These are phyloP conservation scores for Fagus sylvatica DNA, from an alignment of 306 rosid genomes.

Conservation along the genomic window DNA sequence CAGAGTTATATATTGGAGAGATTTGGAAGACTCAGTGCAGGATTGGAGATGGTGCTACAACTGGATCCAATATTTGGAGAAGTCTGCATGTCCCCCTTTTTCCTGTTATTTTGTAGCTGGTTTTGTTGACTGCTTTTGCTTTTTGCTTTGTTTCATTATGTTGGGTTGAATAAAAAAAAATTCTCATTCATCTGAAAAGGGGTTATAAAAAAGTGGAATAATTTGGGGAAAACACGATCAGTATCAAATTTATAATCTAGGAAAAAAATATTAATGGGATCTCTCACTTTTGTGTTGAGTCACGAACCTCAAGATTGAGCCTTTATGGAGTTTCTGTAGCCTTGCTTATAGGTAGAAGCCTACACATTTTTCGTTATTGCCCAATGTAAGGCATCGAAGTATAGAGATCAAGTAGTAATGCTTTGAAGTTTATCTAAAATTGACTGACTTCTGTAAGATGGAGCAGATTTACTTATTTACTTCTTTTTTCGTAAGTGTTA, in stretches of 20 bases:
- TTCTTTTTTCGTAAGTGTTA: too few species aligned
- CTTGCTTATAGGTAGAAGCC: background rate
- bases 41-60: background rate
- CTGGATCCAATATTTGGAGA: background rate
- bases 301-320: background rate
- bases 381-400: background rate
- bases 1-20: background rate
- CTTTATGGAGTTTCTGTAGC: background rate
- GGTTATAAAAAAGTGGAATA: background rate
- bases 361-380: background rate
- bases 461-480: background rate
- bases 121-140: background rate
- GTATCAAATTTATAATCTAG: background rate
- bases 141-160: background rate
- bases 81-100: background rate
- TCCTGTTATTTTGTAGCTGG: background rate
- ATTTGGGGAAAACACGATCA: background rate
- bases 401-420: background rate
- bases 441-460: background rate
- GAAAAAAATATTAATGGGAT: background rate
- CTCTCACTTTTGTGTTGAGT: background rate
- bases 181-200: background rate
- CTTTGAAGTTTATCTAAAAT: background rate
- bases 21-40: background rate
- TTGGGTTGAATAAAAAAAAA: background rate